Conservation (phyloP, 176 grass and related monocot genomes). For the Oryza officinalis region DNA sequence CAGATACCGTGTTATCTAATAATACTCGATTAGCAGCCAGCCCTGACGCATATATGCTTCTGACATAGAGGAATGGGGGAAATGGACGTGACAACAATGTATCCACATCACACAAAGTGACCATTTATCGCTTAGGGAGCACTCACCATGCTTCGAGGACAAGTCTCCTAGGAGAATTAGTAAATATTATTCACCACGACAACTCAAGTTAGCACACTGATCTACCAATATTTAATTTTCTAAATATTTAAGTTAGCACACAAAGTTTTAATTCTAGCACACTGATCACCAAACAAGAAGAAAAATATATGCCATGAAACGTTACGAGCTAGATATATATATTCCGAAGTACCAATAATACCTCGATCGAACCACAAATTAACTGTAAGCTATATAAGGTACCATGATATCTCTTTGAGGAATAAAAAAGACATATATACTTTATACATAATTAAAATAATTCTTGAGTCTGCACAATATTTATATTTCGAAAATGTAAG, state of each 20-base stretch:
- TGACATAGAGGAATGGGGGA: not conserved
- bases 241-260: no score
- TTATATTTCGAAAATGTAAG: no score
- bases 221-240: not conserved
- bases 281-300: not conserved
- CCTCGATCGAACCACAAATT: not conserved
- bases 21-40: slow-evolving; percentile 9
- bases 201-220: not conserved
- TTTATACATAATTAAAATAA: not conserved
- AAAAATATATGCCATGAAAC: no score
- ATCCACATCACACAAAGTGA: slow-evolving; percentile 29
- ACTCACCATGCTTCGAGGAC: slow-evolving; percentile 25
- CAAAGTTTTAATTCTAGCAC: not conserved
- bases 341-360: not conserved
- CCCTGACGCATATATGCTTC: not conserved
- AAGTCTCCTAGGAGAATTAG: not conserved
- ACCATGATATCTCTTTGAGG: not conserved
- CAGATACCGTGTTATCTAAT: slow-evolving; percentile 24
- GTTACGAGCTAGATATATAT: no score
- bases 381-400: no score
- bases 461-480: no score
- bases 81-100: slow-evolving; percentile 7
- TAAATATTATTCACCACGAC: not conserved
- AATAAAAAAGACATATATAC: not conserved
- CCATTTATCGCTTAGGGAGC: not conserved